Evolutionary conservation across 2,329 filamentous ascomycete species (phyloP), one percentile per base, ranked within the genome.

Genomic region (Venturia aucupariae): DNA sequence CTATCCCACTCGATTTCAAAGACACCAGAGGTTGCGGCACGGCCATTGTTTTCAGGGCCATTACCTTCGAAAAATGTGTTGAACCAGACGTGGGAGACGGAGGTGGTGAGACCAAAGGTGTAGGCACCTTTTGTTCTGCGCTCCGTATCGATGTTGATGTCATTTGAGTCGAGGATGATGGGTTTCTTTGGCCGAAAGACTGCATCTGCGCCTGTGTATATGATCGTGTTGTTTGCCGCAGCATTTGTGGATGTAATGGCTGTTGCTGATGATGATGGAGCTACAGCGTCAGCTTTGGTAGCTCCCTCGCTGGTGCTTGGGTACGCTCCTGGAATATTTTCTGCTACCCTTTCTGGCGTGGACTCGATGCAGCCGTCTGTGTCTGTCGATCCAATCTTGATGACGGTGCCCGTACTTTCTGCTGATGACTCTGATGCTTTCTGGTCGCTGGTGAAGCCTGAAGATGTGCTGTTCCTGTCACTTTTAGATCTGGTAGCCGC

Each of bases 61-160:
- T 84, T 79, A 55, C 92, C 92, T 76, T 97, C 94, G 70, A 97
- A 97, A 75, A 87, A 97, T 1, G 87, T 81, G 72, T 99, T 99
- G 80, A 97, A 96, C 94, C 94, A 99, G 19, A 96, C 90, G 71
- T 97, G 93, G 0, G 92, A 92, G 11, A 97, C 87, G 0, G 92
- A 87, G 0, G 93, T 96, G 3, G 97, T 91, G 86, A 97, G 90
- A 0, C 69, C 90, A 84, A 0, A 91, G 10, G 39, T 30, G 38
- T 41, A 59, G 19, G 61, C 15, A n/a, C 62, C 19, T 17, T 35
- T 46, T 5, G 30, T 96, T 42, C 92, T 86, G 8, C 91, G 85
- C 76, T 97, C 92, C 30, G 97, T 86, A 61, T 92, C 87, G 68
- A 97, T 89, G 73, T 96, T 96, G 69, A 97, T 82, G 72, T 97